Base-by-base conservation (phyloP, 1,139 yeast genomes). In the Casaregolazyma lundiana region DNA sequence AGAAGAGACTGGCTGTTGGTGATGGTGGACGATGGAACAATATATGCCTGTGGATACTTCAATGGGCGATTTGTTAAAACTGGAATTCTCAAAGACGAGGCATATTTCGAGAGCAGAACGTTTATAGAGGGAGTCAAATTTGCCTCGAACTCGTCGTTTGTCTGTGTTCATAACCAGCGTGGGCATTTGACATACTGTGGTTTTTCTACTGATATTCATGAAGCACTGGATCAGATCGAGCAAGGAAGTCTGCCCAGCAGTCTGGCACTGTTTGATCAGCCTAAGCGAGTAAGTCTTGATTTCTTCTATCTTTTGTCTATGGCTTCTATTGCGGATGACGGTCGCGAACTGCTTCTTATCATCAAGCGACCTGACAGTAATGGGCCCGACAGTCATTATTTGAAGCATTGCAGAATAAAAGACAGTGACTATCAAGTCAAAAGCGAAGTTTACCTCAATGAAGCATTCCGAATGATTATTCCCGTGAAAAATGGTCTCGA, bases 1-100 rank as follows among this genome's bases (percentile, higher is more conserved):
- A 34, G 26, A 29, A 39, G 20, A 11, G 42, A 39, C 8, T 39
- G 42, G 42, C 17, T 29, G 7, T 18, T 39, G n/a, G 42, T 39
- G 11, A 16, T 22, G 17, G 8, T 30, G 19, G 26, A 29, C 3
- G 29, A 9, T 9, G 42, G 42, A 3, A 36, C 26, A 6, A 26
- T 29, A 11, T 39, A 39, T 21, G 32, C 32, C 7, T 39, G 42
- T 30, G 36, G 36, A 20, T 39, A 26, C 21, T 39, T 17, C 42
- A 39, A 39, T 19, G 42, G 42, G 7, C 30, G 32, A 17, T 16
- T 39, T 29, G 35, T 39, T 16, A 29, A 19, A 9, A 29, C 36
- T 17, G 15, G 24, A 9, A 16, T 39, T 29, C 29, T 30, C 22
- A 39, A 39, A 29, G 42, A 38, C 41, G 18, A 38, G 16, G 18